These are phyloP conservation scores for Vachellia pachyceras DNA, from an alignment of 306 rosid species.

Conservation along the genomic window DNA sequence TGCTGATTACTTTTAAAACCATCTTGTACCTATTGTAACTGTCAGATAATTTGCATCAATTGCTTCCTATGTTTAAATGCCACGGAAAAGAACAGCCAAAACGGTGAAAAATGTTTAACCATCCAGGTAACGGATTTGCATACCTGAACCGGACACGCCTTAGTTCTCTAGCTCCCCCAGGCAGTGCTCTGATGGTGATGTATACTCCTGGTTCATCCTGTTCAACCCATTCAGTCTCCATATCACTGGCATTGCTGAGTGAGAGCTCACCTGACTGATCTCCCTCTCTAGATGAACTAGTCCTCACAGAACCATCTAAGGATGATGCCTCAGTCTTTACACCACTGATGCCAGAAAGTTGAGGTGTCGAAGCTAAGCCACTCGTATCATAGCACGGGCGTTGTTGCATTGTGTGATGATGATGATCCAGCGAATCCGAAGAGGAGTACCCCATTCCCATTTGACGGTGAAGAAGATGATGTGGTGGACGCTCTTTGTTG, in stretches of 20 bases:
- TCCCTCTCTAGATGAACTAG: constrained; percentile 81
- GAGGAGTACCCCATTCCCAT: constrained; percentile 81
- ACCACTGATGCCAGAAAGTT: constrained; percentile 66
- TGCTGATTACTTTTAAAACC: not conserved
- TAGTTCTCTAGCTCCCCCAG: constrained; percentile 86
- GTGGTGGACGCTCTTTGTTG: constrained; percentile 66
- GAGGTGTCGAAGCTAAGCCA: constrained; percentile 68
- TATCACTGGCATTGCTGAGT: constrained; percentile 90
- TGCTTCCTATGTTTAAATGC: too few species aligned
- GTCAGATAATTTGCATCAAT: not conserved
- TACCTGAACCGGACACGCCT: constrained; percentile 97
- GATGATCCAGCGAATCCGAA: constrained; percentile 72
- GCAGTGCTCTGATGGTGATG: constrained; percentile 85
- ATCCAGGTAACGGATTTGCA: not conserved
- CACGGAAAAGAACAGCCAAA: not conserved
- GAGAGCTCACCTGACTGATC: constrained; percentile 89
- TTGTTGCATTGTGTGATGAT: constrained; percentile 57
- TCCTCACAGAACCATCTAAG: constrained; percentile 78
- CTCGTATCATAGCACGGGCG: constrained; percentile 64
- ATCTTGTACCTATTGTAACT: too few species aligned
- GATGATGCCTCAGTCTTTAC: constrained; percentile 77
- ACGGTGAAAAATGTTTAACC: not conserved
- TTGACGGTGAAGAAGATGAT: constrained; percentile 56
- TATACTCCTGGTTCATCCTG: constrained; percentile 98
- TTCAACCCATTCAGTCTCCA: constrained; percentile 98